Evolutionary conservation across 371 early-diverging fungal genomes (phyloP), one percentile per base, ranked within the genome.

Genomic region (Rhizopus delemar): DNA sequence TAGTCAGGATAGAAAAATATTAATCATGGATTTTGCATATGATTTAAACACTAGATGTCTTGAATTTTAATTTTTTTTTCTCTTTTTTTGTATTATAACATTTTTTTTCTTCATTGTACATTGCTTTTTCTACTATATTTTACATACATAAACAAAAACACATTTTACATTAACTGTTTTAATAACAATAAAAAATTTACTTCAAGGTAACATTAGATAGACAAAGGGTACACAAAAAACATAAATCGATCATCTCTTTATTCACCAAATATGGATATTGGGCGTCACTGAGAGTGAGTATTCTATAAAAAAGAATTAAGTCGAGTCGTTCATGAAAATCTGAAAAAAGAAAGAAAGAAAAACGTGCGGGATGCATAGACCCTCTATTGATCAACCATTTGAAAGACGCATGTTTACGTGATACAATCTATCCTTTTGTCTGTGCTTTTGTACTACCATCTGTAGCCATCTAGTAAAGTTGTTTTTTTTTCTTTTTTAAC

Each of bases 1-100:
- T 29, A 85, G 89, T 49, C 88, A 94, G 76, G 94, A 95, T 68
- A 80, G 78, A 41, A 86, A 80, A 52, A 90, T 95, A 51, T 74
- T 92, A 8, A 77, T 94, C 13, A 93, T 92, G 92, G 91, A 93
- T 68, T 95, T 93, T 78, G 74, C 86, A 0, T 69, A 79, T 35
- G 87, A 65, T 22, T 32, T 74, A 29, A 65, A 74, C 53, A 67
- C 69, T 16, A 58, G 54, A 55, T 67, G 55, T 39, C 54, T 65
- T 51, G 59, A 54, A 35, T 60, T 48, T 45, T 52, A 32, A 32
- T 11, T 9, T 15, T 15, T 28, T 43, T 43, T n/a, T 5, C 8
- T 43, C n/a, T 15, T 43, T n/a, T 15, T 28, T 28, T 38, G 38
- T 51, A 35, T 51, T 34, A 51, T 34, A 51, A 48, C 29, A 48